phyloP scores from a whole-genome alignment of 2,329 filamentous ascomycete genomes.

The Calonectria pseudoreteaudii region DNA sequence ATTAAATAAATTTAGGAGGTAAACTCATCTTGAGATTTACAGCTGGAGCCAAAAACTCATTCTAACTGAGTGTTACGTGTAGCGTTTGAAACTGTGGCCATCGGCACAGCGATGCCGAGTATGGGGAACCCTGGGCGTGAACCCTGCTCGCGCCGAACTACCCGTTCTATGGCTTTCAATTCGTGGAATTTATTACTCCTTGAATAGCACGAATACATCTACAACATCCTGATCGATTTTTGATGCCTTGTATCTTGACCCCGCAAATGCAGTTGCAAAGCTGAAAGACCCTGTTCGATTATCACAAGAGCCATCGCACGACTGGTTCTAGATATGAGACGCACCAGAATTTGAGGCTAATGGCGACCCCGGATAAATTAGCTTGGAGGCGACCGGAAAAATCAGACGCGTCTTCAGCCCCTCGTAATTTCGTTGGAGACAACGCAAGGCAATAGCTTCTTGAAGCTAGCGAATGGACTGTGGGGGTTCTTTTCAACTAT shows the following conservation, averaged over 20 bases:
- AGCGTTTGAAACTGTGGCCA: background rate
- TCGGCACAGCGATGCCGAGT: background rate
- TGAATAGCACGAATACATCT: background rate
- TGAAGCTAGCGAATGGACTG: no score
- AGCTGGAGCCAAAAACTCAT: background rate
- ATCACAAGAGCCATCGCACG: background rate
- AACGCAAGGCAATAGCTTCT: background rate
- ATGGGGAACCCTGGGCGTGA: background rate
- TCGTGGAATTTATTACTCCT: background rate
- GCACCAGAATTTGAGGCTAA: background rate
- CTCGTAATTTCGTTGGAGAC: background rate
- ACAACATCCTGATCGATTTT: background rate
- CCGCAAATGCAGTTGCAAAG: background rate
- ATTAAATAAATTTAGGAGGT: rapidly evolving
- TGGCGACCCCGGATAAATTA: background rate
- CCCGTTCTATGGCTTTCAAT: background rate
- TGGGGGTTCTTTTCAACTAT: background rate
- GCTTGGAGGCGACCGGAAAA: background rate
- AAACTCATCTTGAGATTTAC: background rate
- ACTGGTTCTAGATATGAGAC: background rate
- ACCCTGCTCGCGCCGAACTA: background rate
- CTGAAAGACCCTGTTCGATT: background rate
- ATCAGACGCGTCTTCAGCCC: background rate
- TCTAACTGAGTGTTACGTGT: background rate
- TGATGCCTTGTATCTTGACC: background rate